phyloP scores from a whole-genome alignment of 2,329 filamentous ascomycete species.

The Cryphonectria radicalis region DNA sequence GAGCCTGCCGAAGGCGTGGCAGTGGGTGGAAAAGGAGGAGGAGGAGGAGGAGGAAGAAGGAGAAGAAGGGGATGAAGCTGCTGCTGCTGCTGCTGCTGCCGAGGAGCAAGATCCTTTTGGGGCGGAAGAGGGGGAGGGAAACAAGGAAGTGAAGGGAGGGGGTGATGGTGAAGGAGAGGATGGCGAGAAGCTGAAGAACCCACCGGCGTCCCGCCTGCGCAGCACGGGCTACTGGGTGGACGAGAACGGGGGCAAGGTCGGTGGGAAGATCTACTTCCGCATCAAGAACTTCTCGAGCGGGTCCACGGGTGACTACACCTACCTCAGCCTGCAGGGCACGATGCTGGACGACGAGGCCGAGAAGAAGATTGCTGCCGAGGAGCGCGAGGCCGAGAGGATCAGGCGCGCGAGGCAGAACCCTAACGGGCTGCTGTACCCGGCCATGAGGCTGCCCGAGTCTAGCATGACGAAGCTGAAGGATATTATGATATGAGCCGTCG shows the following conservation, averaged over 20 bases:
- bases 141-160: conserved; percentile 38
- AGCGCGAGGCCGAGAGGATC: conserved; percentile 47
- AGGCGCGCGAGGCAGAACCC: conserved; percentile 44
- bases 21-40: conserved; percentile 70
- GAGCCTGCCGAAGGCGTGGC: conserved; percentile 78
- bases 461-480: conserved; percentile 54
- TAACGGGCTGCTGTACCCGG: conserved; percentile 36
- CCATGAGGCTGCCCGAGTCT: conserved; percentile 53
- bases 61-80: conserved; percentile 5
- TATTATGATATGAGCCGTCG: conserved; percentile 7
- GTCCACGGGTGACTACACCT: conserved; percentile 74
- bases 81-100: neutral
- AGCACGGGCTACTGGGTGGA: conserved; percentile 77
- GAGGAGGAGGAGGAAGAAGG: conserved; percentile 36
- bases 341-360: conserved; percentile 75
- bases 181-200: conserved; percentile 47
- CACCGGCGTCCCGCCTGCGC: conserved; percentile 57
- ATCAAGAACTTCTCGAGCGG: conserved; percentile 86
- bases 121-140: conserved; percentile 28
- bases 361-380: conserved; percentile 58
- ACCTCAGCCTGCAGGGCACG: conserved; percentile 86
- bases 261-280: conserved; percentile 73
- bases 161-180: conserved; percentile 35
- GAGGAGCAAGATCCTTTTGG: conserved; percentile 35
- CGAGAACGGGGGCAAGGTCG: conserved; percentile 68